Conservation (phyloP, 805 yeast genomes). For the Sugiyamaella qingdaonensis region DNA sequence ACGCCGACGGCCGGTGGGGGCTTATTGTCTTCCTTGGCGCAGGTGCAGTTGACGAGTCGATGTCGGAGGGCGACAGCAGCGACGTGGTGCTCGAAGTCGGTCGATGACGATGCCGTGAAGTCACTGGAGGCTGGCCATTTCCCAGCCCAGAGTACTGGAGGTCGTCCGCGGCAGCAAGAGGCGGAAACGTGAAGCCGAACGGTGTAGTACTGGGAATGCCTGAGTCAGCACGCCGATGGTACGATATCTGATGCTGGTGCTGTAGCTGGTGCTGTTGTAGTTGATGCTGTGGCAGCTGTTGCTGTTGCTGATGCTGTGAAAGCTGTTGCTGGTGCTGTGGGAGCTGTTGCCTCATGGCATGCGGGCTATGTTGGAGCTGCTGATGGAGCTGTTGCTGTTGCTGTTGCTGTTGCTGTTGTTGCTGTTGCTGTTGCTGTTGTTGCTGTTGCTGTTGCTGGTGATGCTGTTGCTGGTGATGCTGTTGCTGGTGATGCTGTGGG, state of each 20-base stretch:
- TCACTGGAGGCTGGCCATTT: not conserved
- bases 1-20: constrained; percentile 8
- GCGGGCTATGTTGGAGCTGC: not conserved
- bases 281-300: constrained; percentile 1
- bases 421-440: constrained; percentile 15
- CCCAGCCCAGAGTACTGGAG: not conserved
- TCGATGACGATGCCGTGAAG: not conserved
- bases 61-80: not conserved
- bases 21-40: not conserved
- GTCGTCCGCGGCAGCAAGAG: not conserved
- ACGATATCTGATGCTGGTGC: not conserved
- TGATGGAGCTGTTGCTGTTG: not conserved
- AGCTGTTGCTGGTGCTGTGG: not conserved
- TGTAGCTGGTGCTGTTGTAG: not conserved
- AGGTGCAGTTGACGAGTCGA: not conserved
- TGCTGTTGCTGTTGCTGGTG: constrained; percentile 28
- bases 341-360: not conserved
- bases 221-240: not conserved
- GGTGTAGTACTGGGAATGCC: not conserved
- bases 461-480: constrained; percentile 13
- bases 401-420: constrained; percentile 5
- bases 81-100: not conserved
- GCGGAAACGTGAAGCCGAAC: constrained; percentile 4
- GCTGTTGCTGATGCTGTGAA: not conserved
- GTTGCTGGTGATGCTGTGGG: constrained; percentile 7